Evolutionary conservation across 495 filamentous ascomycete genomes (phyloP).

Genomic region (Talaromyces proteolyticus): DNA sequence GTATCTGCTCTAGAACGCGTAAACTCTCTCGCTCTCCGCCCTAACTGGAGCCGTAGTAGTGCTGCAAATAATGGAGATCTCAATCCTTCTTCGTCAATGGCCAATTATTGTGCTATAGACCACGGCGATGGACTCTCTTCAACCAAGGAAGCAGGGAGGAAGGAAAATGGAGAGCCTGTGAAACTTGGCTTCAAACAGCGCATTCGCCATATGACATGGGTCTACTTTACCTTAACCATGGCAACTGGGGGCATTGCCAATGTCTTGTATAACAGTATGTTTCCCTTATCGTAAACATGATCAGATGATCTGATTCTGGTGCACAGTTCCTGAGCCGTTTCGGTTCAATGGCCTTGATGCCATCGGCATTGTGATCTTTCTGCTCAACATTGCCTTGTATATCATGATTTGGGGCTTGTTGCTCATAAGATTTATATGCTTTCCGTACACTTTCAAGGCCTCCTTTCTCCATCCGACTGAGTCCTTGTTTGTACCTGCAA

Average conservation of each 20-base stretch:
- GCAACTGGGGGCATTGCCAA: constrained; percentile 82
- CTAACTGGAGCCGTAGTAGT: constrained; percentile 1
- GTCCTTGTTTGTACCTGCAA: constrained; percentile 71
- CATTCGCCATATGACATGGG: constrained; percentile 55
- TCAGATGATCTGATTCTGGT: not conserved
- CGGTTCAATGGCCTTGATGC: constrained; percentile 61
- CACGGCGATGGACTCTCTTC: constrained; percentile 8
- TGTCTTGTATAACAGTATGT: constrained; percentile 60
- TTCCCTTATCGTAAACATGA: not conserved
- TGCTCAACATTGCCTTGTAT: constrained; percentile 72
- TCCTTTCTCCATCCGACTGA: constrained; percentile 76
- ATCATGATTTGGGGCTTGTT: constrained; percentile 62
- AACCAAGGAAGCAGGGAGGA: not conserved
- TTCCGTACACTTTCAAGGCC: constrained; percentile 63
- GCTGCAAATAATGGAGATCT: constrained; percentile 8
- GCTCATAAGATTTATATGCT: constrained; percentile 60
- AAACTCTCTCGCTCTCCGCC: constrained; percentile 16
- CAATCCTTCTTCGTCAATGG: constrained; percentile 6
- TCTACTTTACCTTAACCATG: constrained; percentile 73
- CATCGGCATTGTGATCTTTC: constrained; percentile 68
- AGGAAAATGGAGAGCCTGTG: not conserved
- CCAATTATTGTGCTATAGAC: constrained; percentile 2
- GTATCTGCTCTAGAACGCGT: constrained; percentile 25
- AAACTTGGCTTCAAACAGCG: constrained; percentile 39
- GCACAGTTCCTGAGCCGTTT: constrained; percentile 53